Percentiles rank a stretch among this genome's conserved stretches.
These are phyloP conservation scores for Spirogloea muscicola DNA, from an alignment of 139 green algal species.

Conservation along the genomic window DNA sequence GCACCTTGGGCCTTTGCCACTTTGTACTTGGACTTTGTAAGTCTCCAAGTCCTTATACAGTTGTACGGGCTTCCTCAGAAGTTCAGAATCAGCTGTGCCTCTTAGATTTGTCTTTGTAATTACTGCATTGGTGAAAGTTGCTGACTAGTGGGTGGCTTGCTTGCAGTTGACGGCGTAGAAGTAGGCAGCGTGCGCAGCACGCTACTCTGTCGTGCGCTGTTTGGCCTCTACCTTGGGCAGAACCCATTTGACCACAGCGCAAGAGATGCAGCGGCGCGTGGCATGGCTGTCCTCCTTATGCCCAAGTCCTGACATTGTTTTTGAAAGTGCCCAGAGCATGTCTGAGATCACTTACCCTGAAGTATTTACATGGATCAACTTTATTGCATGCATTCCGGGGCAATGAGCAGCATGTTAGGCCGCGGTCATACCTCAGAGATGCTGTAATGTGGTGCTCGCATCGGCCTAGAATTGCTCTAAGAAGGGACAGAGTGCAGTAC, in stretches of 20 bases:
- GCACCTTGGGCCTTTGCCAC: neutral
- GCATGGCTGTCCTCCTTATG: no score
- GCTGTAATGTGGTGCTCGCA: no score
- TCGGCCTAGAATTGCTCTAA: no score
- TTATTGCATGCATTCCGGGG: no score
- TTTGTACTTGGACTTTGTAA: neutral
- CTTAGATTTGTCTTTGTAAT: neutral
- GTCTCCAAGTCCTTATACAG: neutral
- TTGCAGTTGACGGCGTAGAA: conserved; percentile 24
- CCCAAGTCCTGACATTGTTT: no score
- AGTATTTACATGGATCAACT: no score
- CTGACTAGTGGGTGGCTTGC: neutral
- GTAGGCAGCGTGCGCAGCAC: conserved; percentile 13
- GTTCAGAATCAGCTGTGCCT: neutral
- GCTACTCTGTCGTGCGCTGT: conserved; percentile 13
- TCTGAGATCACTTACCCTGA: no score
- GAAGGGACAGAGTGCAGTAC: no score
- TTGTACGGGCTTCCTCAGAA: neutral
- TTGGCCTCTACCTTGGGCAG: conserved; percentile 18
- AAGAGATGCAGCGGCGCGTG: conserved; percentile 17
- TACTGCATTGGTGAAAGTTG: neutral
- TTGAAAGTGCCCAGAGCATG: no score
- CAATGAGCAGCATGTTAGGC: no score
- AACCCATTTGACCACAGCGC: conserved; percentile 10
- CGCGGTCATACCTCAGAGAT: no score